These are phyloP conservation scores for Candida pini DNA, from an alignment of 805 yeast genomes.

Conservation along the genomic window DNA sequence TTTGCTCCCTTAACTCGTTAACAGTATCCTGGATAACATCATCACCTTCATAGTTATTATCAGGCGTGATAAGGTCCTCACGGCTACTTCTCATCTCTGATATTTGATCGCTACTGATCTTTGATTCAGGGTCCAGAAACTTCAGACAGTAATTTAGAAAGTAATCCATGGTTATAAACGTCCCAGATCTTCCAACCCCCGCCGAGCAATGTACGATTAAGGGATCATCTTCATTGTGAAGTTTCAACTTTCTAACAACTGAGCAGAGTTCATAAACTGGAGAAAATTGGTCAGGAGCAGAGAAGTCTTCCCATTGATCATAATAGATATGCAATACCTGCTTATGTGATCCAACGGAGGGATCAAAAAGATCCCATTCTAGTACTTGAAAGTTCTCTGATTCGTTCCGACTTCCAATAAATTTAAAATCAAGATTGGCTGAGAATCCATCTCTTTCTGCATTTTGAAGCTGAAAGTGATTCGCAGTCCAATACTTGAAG, in stretches of 20 bases:
- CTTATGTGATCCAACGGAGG: slow-evolving; percentile 1
- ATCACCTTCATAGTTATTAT: slow-evolving; percentile 11
- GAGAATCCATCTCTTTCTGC: slow-evolving; percentile 3
- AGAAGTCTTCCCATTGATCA: slow-evolving; percentile 40
- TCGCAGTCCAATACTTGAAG: slow-evolving; percentile 32
- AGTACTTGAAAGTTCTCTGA: slow-evolving; percentile 5
- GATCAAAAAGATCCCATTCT: slow-evolving; percentile 16
- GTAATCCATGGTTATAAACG: slow-evolving; percentile 42
- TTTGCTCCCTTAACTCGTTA: slow-evolving; percentile 39
- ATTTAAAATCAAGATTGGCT: slow-evolving; percentile 8
- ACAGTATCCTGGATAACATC: slow-evolving; percentile 42
- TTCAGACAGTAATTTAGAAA: slow-evolving; percentile 19
- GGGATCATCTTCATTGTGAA: slow-evolving; percentile 13
- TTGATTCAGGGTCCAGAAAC: slow-evolving; percentile 1
- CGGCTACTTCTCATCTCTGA: too few relatives aligned
- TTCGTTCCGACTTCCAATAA: neutral
- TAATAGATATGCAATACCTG: slow-evolving; percentile 33
- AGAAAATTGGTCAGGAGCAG: slow-evolving; percentile 30
- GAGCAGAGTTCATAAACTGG: slow-evolving; percentile 25
- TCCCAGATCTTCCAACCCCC: slow-evolving; percentile 56
- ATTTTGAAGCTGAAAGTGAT: slow-evolving; percentile 5
- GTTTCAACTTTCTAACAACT: slow-evolving; percentile 9
- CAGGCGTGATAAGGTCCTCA: slow-evolving; percentile 17
- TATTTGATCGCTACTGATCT: too few relatives aligned
- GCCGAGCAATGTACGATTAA: slow-evolving; percentile 51